A percentile compares a stretch with the other conserved stretches of the same genome.
Evolutionary conservation across 2,329 filamentous ascomycete genomes (phyloP).

Genomic region (Neocatenulostroma microsporum): DNA sequence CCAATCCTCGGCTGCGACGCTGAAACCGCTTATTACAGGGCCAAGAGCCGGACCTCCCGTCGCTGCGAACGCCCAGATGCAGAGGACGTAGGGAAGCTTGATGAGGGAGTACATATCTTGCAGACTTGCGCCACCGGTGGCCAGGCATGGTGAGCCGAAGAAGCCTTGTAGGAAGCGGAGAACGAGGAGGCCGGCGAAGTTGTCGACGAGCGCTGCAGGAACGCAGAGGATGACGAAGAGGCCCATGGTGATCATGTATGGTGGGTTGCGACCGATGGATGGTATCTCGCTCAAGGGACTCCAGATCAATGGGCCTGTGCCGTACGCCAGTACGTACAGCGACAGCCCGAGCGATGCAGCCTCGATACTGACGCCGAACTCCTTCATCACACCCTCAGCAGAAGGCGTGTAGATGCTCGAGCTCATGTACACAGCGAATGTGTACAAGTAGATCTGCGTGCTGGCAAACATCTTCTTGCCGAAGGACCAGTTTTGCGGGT

Average conservation of each 20-base stretch:
- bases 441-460: constrained; percentile 44
- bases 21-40: constrained; percentile 54
- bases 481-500: constrained; percentile 27
- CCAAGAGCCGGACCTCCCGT: constrained; percentile 48
- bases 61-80: constrained; percentile 38
- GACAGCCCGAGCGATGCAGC: constrained; percentile 52
- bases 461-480: constrained; percentile 29
- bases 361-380: constrained; percentile 47
- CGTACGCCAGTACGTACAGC: constrained; percentile 56
- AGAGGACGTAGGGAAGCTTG: constrained; percentile 39
- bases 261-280: constrained; percentile 56
- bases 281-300: constrained; percentile 62
- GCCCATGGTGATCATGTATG: constrained; percentile 60
- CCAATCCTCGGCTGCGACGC: constrained; percentile 51
- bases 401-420: constrained; percentile 44
- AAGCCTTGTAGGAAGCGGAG: constrained; percentile 57
- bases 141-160: constrained; percentile 55
- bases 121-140: constrained; percentile 48
- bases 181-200: constrained; percentile 53
- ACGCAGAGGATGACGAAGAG: constrained; percentile 61
- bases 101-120: constrained; percentile 46
- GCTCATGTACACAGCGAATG: constrained; percentile 51
- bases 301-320: constrained; percentile 51
- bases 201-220: constrained; percentile 55
- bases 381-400: constrained; percentile 41